Base-by-base conservation (phyloP, 2,329 filamentous ascomycete species). In the Ophiostoma triangulosporum region DNA sequence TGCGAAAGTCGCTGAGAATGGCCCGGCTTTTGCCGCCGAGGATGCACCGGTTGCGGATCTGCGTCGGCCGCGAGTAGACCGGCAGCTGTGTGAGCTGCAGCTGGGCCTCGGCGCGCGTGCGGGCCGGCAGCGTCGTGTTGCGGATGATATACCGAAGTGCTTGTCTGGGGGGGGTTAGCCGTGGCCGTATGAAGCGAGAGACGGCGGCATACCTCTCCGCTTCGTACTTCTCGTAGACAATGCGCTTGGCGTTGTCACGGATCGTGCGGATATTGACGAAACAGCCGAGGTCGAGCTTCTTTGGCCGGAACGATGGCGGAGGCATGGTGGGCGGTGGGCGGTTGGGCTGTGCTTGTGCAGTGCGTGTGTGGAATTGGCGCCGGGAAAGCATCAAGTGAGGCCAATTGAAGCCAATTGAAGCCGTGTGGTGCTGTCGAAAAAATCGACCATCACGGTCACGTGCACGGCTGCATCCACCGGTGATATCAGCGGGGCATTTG, bases 231-330 rank as follows among this genome's bases (percentile, higher is more conserved):
- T 85, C 86, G 64, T 90, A 96, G 56, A 89, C 87, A 73, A 94
- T 91, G 64, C 93, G 86, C 80, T 97, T 98, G 53, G 89, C 90
- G 73, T 97, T 88, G 70, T 98, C 93, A 63, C 93, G 88, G 66
- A 98, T 85, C 60, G 87, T 79, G 61, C 84, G 84, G 67, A 84
- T 80, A 65, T 96, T 96, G 71, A 94, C 70, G 65, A 86, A 95
- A 66, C 88, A 88, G 67, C 86, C 83, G 61, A 97, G 73, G 62
- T 97, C 89, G 62, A 96, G 82, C 75, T 83, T 90, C 71, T 95
- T 95, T 31, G 89, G 77, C 62, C 89, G 78, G 71, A 95, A 96
- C 73, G 83, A 88, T 88, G 58, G 60, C 79, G 73, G 67, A n/a
- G 38, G 52, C 31, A 51, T 53, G 33, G 33, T 29, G 46, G 27